Base-by-base conservation (phyloP, 129 eudicot species). In the Lactuca sativa region DNA sequence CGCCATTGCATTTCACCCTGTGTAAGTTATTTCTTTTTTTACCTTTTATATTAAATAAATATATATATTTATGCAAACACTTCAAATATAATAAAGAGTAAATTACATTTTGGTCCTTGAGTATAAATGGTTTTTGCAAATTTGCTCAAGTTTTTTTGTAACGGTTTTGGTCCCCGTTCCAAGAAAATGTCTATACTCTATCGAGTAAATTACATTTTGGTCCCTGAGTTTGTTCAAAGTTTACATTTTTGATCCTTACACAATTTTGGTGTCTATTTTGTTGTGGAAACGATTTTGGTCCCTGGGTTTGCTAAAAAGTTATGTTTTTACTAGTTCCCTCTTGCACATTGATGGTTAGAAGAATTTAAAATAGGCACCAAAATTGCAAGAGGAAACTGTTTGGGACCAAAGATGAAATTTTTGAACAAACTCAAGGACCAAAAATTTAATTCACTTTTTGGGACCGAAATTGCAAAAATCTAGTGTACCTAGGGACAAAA, bases 1-100 rank as follows among this genome's bases (percentile, higher is more conserved):
- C 51, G 88, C 96, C 69, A 88, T 91, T 60, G 92, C 97, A 30
- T 91, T 88, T 77, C 97, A 91, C 78, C 97, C 97, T 10, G 90
- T 91, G 96, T 91, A 80, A 82, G 92, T 75, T 67, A 30, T 38
- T 44, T 43, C n/a, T 15, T 33, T 31, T 33, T 69, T 56, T 37
- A 15, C 36, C 34, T 53, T 68, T 54, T 68, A 68, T 54, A 25
- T 25, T 25, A 25, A 25, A 25, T 25, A 25, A 25, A 25, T 25
- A 54, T 56, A 25, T 4, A 12, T 7, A n/a, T 44, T 30, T 3
- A 30, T 48, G 32, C 13, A 30, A 47, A 14, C 55, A 12, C 49
- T 11, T 40, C 2, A 62, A 62, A 11, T 9, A 16, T 64, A 25
- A 40, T 40, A 40, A 40, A 2, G 7, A 40, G 44, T 40, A 40